Evolutionary conservation across 495 filamentous ascomycete species (phyloP).

Genomic region (Hypoxylon trugodes): DNA sequence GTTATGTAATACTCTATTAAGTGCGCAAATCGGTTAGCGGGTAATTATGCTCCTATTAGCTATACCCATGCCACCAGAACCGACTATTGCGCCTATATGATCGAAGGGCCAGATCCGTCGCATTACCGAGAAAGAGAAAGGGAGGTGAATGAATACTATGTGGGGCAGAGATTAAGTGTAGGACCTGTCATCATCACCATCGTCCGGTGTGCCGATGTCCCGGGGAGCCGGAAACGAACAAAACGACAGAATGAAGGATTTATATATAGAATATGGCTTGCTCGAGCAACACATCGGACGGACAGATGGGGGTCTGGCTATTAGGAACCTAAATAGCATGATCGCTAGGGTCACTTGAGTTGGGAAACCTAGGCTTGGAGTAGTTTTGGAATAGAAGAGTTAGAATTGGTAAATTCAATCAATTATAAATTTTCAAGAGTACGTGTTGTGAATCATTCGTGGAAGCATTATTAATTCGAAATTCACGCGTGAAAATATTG

Average conservation of each 20-base stretch:
- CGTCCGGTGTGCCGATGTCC: too few relatives aligned
- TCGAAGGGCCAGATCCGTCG: too few relatives aligned
- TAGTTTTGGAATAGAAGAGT: conserved; percentile 22
- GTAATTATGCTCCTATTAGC: neutral
- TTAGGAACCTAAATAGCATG: too few relatives aligned
- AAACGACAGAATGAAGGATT: too few relatives aligned
- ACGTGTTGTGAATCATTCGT: neutral
- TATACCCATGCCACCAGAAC: neutral
- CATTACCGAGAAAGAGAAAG: neutral
- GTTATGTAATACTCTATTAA: conserved; percentile 28
- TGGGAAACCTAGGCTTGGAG: conserved; percentile 8
- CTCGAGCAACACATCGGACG: too few relatives aligned
- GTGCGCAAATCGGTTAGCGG: conserved; percentile 7
- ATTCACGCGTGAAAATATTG: neutral
- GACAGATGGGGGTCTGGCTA: too few relatives aligned
- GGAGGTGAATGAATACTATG: neutral
- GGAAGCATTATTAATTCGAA: neutral
- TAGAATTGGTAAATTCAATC: conserved; percentile 19
- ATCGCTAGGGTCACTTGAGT: neutral
- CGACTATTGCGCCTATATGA: conserved; percentile 3
- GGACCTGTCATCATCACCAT: too few relatives aligned
- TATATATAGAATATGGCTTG: neutral
- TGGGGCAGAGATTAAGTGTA: too few relatives aligned
- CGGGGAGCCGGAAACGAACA: too few relatives aligned
- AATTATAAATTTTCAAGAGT: conserved; percentile 1